Evolutionary conservation across 2,329 filamentous ascomycete species (phyloP), one percentile per base, ranked within the genome.

Genomic region (Hymenoscyphus infarciens): DNA sequence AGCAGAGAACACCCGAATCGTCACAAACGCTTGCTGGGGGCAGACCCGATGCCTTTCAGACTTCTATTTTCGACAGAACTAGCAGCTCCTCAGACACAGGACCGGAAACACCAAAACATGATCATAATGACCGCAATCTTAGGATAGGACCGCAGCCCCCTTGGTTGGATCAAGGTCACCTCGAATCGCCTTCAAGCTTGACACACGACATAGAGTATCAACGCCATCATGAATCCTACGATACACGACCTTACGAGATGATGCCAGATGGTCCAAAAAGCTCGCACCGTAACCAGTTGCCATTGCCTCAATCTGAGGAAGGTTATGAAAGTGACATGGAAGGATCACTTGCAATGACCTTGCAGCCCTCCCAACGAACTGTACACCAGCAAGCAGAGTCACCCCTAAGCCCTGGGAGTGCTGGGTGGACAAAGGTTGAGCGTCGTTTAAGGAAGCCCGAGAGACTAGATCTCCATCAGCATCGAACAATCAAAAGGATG

Each of bases 1-100:
- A 80, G 35, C 70, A 74, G 25, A 71, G 82, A 3, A 79, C 77
- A 13, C 76, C 77, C 19, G 73, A 75, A 13, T 73, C 77, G 4
- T 77, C 77, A 22, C 71, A 75, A 5, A 72, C 74, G 4, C 77
- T 78, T 16, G 71, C 76, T 15, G 74, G 75, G 25, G 76, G 75
- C 2, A 72, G 70, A 7, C 69, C 65, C 16, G 73, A 73, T 0
- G 66, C 71, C 5, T 71, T 73, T 33, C 74, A 77, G 33, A 69
- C 74, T 0, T 83, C 81, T 0, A 80, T 84, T 1, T 84, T 84
- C 61, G 81, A 84, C 64, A 76, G 79, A 22, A 76, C 77, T 3
- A 81, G 78, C 64, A 81, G 77, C 62, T 71, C 78, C 7, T 83
- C 81, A 0, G 80, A 82, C 62, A 76, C 76, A 5, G 78, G 79